Percentiles rank a stretch among this genome's conserved stretches.
phyloP scores from a whole-genome alignment of 225 moss, liverwort and hornwort species.

The Sphagnum contortum region DNA sequence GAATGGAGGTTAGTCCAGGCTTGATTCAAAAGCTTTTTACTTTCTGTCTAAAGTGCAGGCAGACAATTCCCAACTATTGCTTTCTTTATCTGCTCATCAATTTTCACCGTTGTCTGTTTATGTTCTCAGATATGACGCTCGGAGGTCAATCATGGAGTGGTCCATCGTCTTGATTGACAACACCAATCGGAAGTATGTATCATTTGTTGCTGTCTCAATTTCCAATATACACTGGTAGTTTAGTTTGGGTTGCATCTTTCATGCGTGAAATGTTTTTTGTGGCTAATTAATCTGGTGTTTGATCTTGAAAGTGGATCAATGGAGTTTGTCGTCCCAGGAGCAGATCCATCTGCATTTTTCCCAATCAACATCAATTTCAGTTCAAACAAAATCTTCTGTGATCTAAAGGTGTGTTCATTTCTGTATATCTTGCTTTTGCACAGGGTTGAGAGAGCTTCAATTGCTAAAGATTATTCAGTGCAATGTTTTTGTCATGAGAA shows the following conservation, averaged over 20 bases:
- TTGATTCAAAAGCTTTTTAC: too few relatives aligned
- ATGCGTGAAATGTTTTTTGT: neutral
- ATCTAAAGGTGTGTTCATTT: conserved; percentile 54
- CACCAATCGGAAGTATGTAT: conserved; percentile 75
- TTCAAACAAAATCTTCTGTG: conserved; percentile 70
- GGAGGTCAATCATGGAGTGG: conserved; percentile 82
- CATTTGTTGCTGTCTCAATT: neutral
- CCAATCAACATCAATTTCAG: conserved; percentile 96
- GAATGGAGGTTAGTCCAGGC: conserved; percentile 65
- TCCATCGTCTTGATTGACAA: conserved; percentile 84
- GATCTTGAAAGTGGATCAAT: conserved; percentile 63
- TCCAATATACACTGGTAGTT: too few relatives aligned
- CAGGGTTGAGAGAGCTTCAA: too few relatives aligned
- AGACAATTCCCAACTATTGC: too few relatives aligned
- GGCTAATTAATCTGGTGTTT: neutral
- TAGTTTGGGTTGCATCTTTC: too few relatives aligned
- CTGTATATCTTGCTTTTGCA: neutral
- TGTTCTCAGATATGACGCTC: conserved; percentile 44
- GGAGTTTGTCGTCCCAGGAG: conserved; percentile 94
- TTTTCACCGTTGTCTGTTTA: too few relatives aligned
- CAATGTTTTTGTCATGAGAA: too few relatives aligned
- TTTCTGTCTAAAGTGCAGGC: too few relatives aligned
- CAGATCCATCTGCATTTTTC: conserved; percentile 78
- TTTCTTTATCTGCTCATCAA: neutral
- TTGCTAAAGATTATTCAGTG: too few relatives aligned